Base-by-base conservation (phyloP, 2,329 filamentous ascomycete genomes). In the Beauveria asiatica region DNA sequence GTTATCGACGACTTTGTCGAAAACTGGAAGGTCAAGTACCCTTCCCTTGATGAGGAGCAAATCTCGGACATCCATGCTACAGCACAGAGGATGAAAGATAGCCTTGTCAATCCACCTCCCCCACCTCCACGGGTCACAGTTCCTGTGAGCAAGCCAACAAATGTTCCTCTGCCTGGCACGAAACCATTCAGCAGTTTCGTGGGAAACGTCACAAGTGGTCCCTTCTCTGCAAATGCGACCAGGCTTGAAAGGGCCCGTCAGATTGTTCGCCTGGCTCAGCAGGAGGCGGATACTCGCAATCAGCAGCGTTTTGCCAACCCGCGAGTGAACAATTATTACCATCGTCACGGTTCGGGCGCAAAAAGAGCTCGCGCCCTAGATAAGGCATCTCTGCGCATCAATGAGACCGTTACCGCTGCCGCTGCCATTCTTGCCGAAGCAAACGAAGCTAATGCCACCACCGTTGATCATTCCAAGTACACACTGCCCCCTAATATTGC, bases 231-330 rank as follows among this genome's bases (percentile, higher is more conserved):
- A 19, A 57, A 50, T 45, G 41, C 55, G 10, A 83, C 80, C 0
- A 79, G 78, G 0, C 70, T 83, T 0, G 81, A 83, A 7, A 16
- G 41, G 9, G 80, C 80, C 1, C 78, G 80, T 41, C 73, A 79
- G 30, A 80, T 57, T 16, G 45, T 57, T 7, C 55, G 45, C 3
- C 45, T 41, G 50, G 59, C 61, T 41, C 62, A 65, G 59, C 55
- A 19, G 8, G 55, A 57, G 55, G 11, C 45, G 4, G 33, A 57
- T 19, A n/a, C 44, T 17, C 44, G 55, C 19, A 57, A 57, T 19
- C n/a, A 57, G 16, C 10, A 49, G 27, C 55, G 55, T 19, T 50
- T 57, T 27, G 45, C 27, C 55, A 39, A 57, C 27, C 45, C 55
- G 10, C 55, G 55, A 19, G 44, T 57, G 13, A 57, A 57, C 23